Conservation (phyloP, 2,329 filamentous ascomycete genomes). For the Aspergillus latus region DNA sequence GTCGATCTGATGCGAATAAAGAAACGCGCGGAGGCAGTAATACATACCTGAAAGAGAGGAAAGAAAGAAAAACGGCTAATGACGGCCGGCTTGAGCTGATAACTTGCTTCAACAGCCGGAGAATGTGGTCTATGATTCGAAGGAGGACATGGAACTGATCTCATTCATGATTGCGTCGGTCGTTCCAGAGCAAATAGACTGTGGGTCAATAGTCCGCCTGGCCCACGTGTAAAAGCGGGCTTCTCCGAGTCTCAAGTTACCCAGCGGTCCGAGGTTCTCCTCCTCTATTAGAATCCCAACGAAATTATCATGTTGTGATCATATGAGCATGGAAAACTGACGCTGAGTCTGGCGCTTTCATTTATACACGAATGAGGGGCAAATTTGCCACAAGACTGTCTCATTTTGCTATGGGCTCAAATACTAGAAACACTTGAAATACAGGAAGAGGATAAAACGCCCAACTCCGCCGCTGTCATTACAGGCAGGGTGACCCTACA, state of each 20-base stretch:
- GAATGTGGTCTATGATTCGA: neutral
- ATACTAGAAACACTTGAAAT: constrained; percentile 10
- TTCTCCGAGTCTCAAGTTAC: neutral
- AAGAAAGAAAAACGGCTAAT: neutral
- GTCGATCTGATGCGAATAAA: constrained; percentile 9
- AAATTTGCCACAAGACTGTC: neutral
- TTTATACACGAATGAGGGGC: neutral
- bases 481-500: constrained; percentile 5
- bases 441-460: constrained; percentile 13
- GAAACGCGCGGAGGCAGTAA: constrained; percentile 7
- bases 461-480: constrained; percentile 24
- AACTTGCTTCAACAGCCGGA: neutral
- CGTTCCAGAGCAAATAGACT: constrained; percentile 4
- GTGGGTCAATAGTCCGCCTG: constrained; percentile 7
- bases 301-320: neutral
- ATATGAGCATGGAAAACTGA: neutral
- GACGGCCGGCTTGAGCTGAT: neutral
- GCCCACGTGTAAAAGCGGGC: constrained; percentile 19
- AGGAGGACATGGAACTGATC: neutral
- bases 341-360: neutral
- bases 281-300: neutral
- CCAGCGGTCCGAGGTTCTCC: constrained; percentile 10
- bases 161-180: constrained; percentile 14
- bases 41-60: constrained; percentile 3
- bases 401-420: neutral